phyloP scores from a whole-genome alignment of 768 basidiomycete species.

The Mycena vulgaris region DNA sequence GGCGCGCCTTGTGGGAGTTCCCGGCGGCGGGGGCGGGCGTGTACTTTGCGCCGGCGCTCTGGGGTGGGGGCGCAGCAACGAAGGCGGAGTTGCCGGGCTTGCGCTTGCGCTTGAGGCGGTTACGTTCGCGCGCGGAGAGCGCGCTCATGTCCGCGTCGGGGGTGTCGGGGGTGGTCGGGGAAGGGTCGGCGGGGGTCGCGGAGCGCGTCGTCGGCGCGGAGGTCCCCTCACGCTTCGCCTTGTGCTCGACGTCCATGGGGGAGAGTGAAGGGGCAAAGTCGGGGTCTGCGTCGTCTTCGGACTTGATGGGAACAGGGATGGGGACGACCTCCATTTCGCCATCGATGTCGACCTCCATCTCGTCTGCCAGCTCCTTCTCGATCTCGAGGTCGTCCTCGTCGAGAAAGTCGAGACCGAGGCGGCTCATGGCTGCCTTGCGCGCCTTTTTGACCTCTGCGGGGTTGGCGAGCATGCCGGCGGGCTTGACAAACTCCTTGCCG shows the following conservation, averaged over 20 bases:
- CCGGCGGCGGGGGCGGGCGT: constrained; percentile 67
- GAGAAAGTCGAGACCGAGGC: constrained; percentile 90
- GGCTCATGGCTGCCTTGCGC: constrained; percentile 89
- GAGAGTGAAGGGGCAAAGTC: constrained; percentile 44
- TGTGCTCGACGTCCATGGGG: constrained; percentile 62
- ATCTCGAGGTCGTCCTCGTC: constrained; percentile 88
- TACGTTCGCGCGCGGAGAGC: constrained; percentile 93
- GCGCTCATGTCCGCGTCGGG: constrained; percentile 66
- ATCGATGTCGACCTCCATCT: constrained; percentile 90
- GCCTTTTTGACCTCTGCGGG: constrained; percentile 89
- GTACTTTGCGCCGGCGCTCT: constrained; percentile 74
- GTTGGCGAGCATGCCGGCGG: constrained; percentile 78
- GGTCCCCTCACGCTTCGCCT: constrained; percentile 55
- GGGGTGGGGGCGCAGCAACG: constrained; percentile 76
- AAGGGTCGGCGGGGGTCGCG: constrained; percentile 63
- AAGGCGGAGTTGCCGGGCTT: constrained; percentile 89
- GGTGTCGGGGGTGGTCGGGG: constrained; percentile 64
- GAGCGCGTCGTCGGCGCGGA: constrained; percentile 60
- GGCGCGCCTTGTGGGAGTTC: constrained; percentile 78
- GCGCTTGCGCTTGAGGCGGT: constrained; percentile 94
- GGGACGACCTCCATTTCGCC: constrained; percentile 71
- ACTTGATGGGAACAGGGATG: constrained; percentile 45
- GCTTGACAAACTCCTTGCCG: constrained; percentile 91
- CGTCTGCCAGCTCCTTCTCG: constrained; percentile 83
- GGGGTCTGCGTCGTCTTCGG: constrained; percentile 51